phyloP scores from a whole-genome alignment of 192 early-diverging fungal species.

The Entomortierella chlamydospora region DNA sequence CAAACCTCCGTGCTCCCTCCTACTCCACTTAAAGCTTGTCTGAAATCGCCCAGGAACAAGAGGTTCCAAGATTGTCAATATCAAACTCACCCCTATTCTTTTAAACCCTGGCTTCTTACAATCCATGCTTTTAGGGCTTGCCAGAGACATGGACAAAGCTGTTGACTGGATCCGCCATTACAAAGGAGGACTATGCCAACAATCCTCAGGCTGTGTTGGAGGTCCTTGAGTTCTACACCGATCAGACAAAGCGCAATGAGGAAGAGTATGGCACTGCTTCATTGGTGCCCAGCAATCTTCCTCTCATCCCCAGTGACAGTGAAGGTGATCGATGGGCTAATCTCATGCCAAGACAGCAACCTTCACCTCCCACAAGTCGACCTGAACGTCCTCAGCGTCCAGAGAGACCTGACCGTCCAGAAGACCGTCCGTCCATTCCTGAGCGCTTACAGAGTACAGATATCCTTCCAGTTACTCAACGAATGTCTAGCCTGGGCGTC shows the following conservation, averaged over 20 bases:
- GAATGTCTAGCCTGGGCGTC: constrained; percentile 44
- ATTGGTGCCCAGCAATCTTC: constrained; percentile 35
- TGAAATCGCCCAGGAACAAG: too few species aligned
- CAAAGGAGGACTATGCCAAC: constrained; percentile 97
- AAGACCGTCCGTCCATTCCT: constrained; percentile 35
- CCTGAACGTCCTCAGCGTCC: constrained; percentile 48
- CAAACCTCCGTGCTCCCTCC: background rate
- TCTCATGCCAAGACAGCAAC: constrained; percentile 62
- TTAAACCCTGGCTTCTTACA: too few species aligned
- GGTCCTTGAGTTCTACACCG: constrained; percentile 98
- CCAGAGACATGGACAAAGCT: constrained; percentile 96
- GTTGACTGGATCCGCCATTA: constrained; percentile 92
- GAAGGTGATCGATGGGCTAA: constrained; percentile 69
- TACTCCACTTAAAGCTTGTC: too few species aligned
- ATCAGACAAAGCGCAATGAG: constrained; percentile 71
- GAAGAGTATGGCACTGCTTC: constrained; percentile 62
- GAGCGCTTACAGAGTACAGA: constrained; percentile 30
- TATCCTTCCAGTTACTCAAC: constrained; percentile 33
- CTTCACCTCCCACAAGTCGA: constrained; percentile 34
- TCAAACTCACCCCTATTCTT: too few species aligned
- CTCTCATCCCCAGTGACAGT: constrained; percentile 42
- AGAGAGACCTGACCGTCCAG: constrained; percentile 28
- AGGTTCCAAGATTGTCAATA: too few species aligned
- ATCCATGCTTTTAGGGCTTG: constrained; percentile 81
- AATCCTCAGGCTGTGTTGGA: constrained; percentile 99